Percentiles rank a stretch among this genome's conserved stretches.
phyloP scores from a whole-genome alignment of 2,329 filamentous ascomycete genomes.

The Alternaria conjuncta region DNA sequence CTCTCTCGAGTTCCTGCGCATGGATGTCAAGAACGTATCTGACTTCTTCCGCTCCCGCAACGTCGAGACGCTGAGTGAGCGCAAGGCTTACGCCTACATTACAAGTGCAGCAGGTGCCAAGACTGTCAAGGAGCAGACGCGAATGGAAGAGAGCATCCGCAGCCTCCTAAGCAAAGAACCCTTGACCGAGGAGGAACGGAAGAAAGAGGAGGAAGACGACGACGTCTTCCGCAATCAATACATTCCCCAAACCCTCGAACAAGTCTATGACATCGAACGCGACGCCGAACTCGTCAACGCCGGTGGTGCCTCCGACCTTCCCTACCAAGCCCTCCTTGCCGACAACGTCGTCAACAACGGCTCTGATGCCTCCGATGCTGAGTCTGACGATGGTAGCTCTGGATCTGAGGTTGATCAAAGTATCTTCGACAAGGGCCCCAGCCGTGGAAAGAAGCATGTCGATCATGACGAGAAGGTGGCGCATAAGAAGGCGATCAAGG shows the following conservation, averaged over 20 bases:
- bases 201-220: conserved; percentile 75
- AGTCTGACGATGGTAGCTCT: conserved; percentile 22
- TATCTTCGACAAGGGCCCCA: conserved; percentile 43
- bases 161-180: conserved; percentile 67
- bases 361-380: conserved; percentile 52
- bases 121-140: conserved; percentile 62
- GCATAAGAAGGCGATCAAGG: conserved; percentile 91
- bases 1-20: conserved; percentile 89
- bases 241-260: conserved; percentile 92
- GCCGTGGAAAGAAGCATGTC: conserved; percentile 66
- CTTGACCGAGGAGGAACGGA: conserved; percentile 57
- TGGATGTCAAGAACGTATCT: conserved; percentile 97
- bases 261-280: conserved; percentile 95
- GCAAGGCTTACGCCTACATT: conserved; percentile 84
- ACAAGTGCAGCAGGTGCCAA: conserved; percentile 64
- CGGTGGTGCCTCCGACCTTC: conserved; percentile 76
- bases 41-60: conserved; percentile 91
- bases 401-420: conserved; percentile 40
- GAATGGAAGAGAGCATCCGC: conserved; percentile 68
- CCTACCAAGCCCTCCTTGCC: conserved; percentile 86
- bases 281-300: conserved; percentile 79
- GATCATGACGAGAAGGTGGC: conserved; percentile 89
- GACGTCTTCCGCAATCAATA: conserved; percentile 96
- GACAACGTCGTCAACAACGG: conserved; percentile 60
- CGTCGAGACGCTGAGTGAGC: conserved; percentile 80